Evolutionary conservation across 139 green algal species (phyloP), one percentile per base, ranked within the genome.

Genomic region (Tetradesmus obliquus): DNA sequence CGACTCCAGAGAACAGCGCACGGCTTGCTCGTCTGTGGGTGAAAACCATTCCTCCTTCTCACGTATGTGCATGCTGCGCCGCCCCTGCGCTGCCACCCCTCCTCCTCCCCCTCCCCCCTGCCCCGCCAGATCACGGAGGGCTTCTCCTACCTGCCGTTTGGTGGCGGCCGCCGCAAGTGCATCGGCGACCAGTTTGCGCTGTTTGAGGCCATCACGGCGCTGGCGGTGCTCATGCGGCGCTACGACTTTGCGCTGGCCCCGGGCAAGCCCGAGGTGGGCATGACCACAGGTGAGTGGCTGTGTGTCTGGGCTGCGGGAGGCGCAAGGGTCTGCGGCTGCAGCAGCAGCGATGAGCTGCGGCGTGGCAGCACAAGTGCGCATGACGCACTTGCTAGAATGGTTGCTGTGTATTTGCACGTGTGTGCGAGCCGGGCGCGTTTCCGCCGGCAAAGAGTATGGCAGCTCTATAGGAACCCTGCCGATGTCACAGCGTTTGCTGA

Each of bases 181-280:
- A 96, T 98, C 71, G 96, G 96, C 17, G 95, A 97, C 89, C 95
- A 97, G 94, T 99, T 99, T 94, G 97, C 97, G 19, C 92, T 99
- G 86, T 98, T 99, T 92, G 98, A 99, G 95, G 92, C 95, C 5
- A 79, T 98, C 1, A 95, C 97, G n/a, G 95, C 94, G 0, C 93
- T 99, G 79, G 95, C 96, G 55, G 97, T 99, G 95, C 94, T 99
- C 57, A 60, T 97, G 92, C 94, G 97, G 22, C 93, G 96, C 17
- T 99, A 98, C 91, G 95, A 98, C 20, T 98, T 99, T 86, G 89
- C 79, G 15, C 86, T 97, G 13, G 95, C 92, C 6, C 84, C 90
- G 17, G 90, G 95, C 84, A 95, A 95, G 55, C 96, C 95, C 5
- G 90, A 94, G 0, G 95, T 98, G 7, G 95, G 91, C 82, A 98